These are phyloP conservation scores for Pestalotiopsis sp. DNA, from an alignment of 2,329 filamentous ascomycete genomes.

Conservation along the genomic window DNA sequence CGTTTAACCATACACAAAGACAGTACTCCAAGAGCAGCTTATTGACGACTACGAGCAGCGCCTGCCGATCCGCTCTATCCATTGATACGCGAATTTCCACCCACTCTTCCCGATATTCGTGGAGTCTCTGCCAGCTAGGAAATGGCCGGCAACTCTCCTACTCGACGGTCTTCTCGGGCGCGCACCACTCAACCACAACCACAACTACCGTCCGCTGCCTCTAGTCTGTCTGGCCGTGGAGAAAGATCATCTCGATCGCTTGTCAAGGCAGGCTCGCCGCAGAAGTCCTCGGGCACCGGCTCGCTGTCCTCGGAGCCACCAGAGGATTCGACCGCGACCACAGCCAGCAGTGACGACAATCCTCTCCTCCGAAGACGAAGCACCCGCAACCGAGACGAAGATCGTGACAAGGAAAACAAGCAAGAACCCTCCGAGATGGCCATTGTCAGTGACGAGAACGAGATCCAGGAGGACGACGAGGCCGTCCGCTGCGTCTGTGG, in stretches of 20 bases:
- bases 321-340: slow-evolving; percentile 58
- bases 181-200: slow-evolving; percentile 76
- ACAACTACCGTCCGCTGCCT: slow-evolving; percentile 78
- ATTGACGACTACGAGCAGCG: not conserved
- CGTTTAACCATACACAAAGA: not conserved
- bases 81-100: not conserved
- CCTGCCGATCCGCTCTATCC: not conserved
- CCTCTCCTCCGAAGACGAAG: slow-evolving; percentile 74
- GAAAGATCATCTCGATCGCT: slow-evolving; percentile 75
- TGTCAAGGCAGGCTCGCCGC: slow-evolving; percentile 72
- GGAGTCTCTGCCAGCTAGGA: slow-evolving; percentile 24
- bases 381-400: slow-evolving; percentile 73
- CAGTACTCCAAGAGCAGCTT: slow-evolving; percentile 1
- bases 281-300: slow-evolving; percentile 74
- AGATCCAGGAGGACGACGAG: slow-evolving; percentile 86
- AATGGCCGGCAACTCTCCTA: slow-evolving; percentile 59
- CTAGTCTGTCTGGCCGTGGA: slow-evolving; percentile 73
- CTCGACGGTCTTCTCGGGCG: slow-evolving; percentile 90
- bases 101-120: not conserved
- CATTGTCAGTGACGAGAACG: slow-evolving; percentile 64
- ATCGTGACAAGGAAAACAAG: slow-evolving; percentile 47
- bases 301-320: slow-evolving; percentile 72
- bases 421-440: slow-evolving; percentile 51
- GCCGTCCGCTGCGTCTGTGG: slow-evolving; percentile 95
- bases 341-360: slow-evolving; percentile 56